A percentile compares a stretch with the other conserved stretches of the same genome.
Conservation (phyloP, 2,329 filamentous ascomycete genomes). For the Penicillium sp. region DNA sequence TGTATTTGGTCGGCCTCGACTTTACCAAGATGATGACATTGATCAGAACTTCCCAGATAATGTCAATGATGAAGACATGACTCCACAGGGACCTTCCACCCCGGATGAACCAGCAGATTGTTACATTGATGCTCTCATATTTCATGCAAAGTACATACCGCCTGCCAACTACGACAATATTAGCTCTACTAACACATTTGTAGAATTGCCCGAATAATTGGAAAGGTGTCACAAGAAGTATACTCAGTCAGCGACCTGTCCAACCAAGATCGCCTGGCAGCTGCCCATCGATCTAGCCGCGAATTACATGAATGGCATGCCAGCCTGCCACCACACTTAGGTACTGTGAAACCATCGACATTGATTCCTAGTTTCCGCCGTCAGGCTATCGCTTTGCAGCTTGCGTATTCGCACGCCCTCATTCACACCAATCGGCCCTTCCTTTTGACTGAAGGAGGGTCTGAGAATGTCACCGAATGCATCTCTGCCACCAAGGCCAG, state of each 20-base stretch:
- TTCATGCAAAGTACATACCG: constrained; percentile 31
- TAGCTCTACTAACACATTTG: background rate
- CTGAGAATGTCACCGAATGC: constrained; percentile 15
- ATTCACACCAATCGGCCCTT: constrained; percentile 22
- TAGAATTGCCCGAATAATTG: constrained; percentile 21
- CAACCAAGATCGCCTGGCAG: constrained; percentile 15
- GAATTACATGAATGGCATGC: constrained; percentile 18
- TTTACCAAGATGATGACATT: constrained; percentile 53
- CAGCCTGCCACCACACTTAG: constrained; percentile 20
- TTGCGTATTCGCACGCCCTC: constrained; percentile 22
- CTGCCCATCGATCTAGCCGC: constrained; percentile 16
- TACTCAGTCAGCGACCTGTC: constrained; percentile 19
- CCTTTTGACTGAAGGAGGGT: constrained; percentile 14
- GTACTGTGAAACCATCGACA: constrained; percentile 20
- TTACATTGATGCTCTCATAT: constrained; percentile 32
- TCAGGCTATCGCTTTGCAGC: constrained; percentile 22
- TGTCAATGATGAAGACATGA: constrained; percentile 48
- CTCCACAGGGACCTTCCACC: constrained; percentile 26
- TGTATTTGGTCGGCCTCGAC: constrained; percentile 48
- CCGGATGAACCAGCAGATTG: constrained; percentile 21
- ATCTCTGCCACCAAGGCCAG: constrained; percentile 17
- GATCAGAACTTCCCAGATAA: constrained; percentile 47
- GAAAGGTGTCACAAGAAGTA: constrained; percentile 18
- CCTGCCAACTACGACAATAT: background rate
- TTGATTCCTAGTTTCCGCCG: constrained; percentile 21